phyloP scores from a whole-genome alignment of 164 flowering plant species.

The Vitis rotundifolia region DNA sequence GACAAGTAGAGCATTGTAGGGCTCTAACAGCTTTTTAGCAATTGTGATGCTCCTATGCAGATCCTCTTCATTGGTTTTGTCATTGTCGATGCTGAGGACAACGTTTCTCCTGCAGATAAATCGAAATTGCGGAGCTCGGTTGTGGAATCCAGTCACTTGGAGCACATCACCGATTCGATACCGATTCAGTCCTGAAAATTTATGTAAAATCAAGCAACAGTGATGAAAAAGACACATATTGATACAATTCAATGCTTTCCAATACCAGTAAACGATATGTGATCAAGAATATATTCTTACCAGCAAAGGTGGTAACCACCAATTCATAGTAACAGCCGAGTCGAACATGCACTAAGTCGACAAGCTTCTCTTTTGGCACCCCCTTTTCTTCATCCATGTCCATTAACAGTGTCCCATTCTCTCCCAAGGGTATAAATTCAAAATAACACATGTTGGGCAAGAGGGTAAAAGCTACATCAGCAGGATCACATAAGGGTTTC shows the following conservation, averaged over 20 bases:
- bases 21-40: constrained; percentile 62
- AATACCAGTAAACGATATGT: no score
- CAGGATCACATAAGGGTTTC: constrained; percentile 64
- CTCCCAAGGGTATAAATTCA: constrained; percentile 68
- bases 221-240: neutral
- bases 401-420: constrained; percentile 32
- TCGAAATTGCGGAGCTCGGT: constrained; percentile 72
- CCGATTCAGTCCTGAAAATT: constrained; percentile 52
- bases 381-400: constrained; percentile 44
- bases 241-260: no score
- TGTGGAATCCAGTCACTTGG: constrained; percentile 80
- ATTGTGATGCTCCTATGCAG: constrained; percentile 64
- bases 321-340: constrained; percentile 70
- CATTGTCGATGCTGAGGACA: constrained; percentile 73
- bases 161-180: constrained; percentile 84
- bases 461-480: constrained; percentile 67
- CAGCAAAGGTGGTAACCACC: constrained; percentile 82
- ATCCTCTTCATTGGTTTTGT: constrained; percentile 86
- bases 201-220: neutral
- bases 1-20: constrained; percentile 51
- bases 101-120: constrained; percentile 81
- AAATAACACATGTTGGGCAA: constrained; percentile 83
- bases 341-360: constrained; percentile 60
- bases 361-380: constrained; percentile 35
- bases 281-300: constrained; percentile 28